Percentiles rank a stretch among this genome's conserved stretches.
Conservation (phyloP, 1,284 basidiomycete species). For the Megacollybia platyphylla region DNA sequence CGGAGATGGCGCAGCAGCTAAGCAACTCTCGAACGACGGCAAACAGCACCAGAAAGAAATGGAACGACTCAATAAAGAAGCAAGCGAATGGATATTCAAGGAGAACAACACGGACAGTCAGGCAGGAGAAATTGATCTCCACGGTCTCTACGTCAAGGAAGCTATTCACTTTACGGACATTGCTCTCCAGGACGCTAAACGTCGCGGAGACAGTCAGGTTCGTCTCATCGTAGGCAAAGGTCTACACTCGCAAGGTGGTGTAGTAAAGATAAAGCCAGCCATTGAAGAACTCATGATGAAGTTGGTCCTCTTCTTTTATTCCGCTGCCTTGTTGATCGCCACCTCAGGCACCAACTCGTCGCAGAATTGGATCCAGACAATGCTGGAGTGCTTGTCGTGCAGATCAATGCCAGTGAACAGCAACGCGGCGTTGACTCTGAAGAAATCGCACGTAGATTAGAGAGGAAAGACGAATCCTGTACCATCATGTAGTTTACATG, state of each 20-base stretch:
- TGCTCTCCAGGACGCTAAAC: constrained; percentile 59
- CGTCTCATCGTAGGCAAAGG: constrained; percentile 90
- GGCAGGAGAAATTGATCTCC: constrained; percentile 75
- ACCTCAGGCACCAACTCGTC: constrained; percentile 51
- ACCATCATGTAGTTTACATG: constrained; percentile 49
- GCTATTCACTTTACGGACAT: constrained; percentile 64
- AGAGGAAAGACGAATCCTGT: constrained; percentile 46
- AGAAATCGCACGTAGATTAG: constrained; percentile 44
- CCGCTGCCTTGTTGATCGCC: constrained; percentile 13
- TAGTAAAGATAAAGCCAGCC: constrained; percentile 88
- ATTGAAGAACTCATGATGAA: constrained; percentile 81
- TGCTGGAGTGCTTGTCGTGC: constrained; percentile 77
- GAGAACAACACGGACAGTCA: constrained; percentile 79
- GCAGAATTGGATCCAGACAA: constrained; percentile 79
- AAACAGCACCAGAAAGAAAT: constrained; percentile 74
- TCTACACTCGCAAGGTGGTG: constrained; percentile 70
- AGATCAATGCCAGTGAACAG: constrained; percentile 37
- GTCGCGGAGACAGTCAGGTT: constrained; percentile 56
- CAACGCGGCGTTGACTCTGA: constrained; percentile 36
- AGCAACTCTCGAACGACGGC: constrained; percentile 75
- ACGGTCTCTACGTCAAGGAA: constrained; percentile 90
- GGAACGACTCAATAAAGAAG: constrained; percentile 75
- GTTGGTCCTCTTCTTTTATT: constrained; percentile 22
- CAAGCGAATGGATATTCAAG: constrained; percentile 85
- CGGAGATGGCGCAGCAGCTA: constrained; percentile 72